Conservation (phyloP, 495 filamentous ascomycete species). For the Talaromyces ruber region DNA sequence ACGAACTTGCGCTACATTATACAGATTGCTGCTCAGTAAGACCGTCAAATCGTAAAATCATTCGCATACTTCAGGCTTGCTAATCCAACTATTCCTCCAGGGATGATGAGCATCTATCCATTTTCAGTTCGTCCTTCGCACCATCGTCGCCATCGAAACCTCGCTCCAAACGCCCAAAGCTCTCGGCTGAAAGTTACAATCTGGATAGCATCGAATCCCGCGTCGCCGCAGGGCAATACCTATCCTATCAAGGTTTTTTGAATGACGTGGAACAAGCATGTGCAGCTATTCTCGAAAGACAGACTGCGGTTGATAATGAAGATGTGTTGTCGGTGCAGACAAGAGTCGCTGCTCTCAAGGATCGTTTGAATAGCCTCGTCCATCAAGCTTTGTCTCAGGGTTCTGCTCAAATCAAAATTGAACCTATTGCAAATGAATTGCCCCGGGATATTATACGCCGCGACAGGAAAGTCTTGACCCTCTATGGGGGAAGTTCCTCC, state of each 20-base stretch:
- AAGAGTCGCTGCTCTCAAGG: constrained; percentile 38
- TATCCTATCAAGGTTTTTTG: constrained; percentile 37
- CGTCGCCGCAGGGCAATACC: constrained; percentile 34
- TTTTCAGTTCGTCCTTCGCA: constrained; percentile 30
- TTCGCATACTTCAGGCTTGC: not conserved
- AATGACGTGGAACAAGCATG: constrained; percentile 43
- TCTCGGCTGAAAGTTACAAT: constrained; percentile 29
- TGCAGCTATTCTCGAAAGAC: constrained; percentile 32
- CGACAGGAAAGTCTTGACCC: constrained; percentile 56
- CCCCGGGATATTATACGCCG: constrained; percentile 22
- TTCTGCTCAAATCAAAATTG: constrained; percentile 30
- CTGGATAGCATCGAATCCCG: constrained; percentile 29
- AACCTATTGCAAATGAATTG: constrained; percentile 26
- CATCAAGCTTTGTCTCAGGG: constrained; percentile 27
- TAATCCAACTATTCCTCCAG: constrained; percentile 11
- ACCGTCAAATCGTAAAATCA: not conserved
- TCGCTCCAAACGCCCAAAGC: constrained; percentile 40
- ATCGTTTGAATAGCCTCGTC: constrained; percentile 39
- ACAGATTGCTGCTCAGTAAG: constrained; percentile 31
- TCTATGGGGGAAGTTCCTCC: constrained; percentile 59
- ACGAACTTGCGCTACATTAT: constrained; percentile 33
- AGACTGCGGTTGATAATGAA: not conserved
- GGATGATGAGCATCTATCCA: constrained; percentile 32
- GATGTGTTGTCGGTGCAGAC: constrained; percentile 27
- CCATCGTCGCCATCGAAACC: constrained; percentile 33